These are phyloP conservation scores for Nothophytophthora sp. DNA, from an alignment of 352 stramenopile species.

Conservation along the genomic window DNA sequence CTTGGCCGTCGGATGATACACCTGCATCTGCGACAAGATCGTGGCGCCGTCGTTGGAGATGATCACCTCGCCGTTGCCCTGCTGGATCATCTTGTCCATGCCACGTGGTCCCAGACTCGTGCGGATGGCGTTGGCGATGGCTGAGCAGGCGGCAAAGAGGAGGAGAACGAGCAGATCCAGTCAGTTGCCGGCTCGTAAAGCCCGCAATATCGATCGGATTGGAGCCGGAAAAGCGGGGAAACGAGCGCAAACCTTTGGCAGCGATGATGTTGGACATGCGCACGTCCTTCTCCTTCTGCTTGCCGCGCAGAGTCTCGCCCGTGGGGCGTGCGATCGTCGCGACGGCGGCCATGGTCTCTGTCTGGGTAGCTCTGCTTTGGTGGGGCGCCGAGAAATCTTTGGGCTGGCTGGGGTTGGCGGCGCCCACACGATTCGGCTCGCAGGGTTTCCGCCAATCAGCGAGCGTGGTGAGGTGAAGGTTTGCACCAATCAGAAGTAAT, in stretches of 20 bases:
- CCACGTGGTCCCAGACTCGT: slow-evolving; percentile 97
- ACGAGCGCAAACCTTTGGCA: slow-evolving; percentile 88
- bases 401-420: background rate
- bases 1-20: slow-evolving; percentile 99
- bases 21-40: slow-evolving; percentile 98
- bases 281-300: slow-evolving; percentile 98
- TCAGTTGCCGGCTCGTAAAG: too few relatives aligned
- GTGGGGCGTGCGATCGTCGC: slow-evolving; percentile 62
- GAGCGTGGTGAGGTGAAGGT: background rate
- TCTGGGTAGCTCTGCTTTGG: background rate
- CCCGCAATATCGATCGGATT: background rate
- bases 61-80: slow-evolving; percentile 97
- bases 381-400: background rate
- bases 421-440: slow-evolving; percentile 17
- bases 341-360: slow-evolving; percentile 24
- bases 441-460: slow-evolving; percentile 23
- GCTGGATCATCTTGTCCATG: slow-evolving; percentile 99
- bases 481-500: background rate
- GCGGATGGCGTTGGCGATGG: slow-evolving; percentile 97
- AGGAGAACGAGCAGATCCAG: background rate
- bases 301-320: slow-evolving; percentile 82
- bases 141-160: slow-evolving; percentile 28
- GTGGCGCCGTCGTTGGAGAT: slow-evolving; percentile 99
- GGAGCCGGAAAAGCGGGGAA: background rate
- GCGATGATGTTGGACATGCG: slow-evolving; percentile 98